Evolutionary conservation across 768 basidiomycete genomes (phyloP), one percentile per base, ranked within the genome.

Genomic region (Infundibulicybe gibba): DNA sequence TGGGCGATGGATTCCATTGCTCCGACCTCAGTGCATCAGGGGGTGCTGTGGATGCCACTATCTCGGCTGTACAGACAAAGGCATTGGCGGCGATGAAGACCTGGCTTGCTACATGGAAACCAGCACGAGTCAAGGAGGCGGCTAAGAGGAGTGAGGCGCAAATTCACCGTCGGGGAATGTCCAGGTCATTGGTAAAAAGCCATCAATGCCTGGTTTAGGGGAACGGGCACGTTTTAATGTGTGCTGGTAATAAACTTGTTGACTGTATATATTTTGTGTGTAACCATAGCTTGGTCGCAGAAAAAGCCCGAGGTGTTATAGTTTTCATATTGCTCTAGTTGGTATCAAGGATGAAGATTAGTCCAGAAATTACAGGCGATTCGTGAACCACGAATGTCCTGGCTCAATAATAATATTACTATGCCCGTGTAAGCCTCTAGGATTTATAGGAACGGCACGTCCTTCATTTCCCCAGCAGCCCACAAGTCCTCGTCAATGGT

Each of bases 401-500:
- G 40, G 5, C 40, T 41, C n/a, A 16, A 17, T 25, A 25, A 4
- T 25, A 25, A 25, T 25, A 25, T 25, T 25, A 25, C 25, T 3
- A 8, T 25, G 25, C 8, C 8, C 8, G 25, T 25, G 8, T 25
- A 8, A 25, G 25, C 25, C n/a, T 25, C 25, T 25, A 3, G 8
- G 25, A 25, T 38, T 67, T 57, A 85, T 61, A 85, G 63, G 63
- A 81, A 87, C 20, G 79, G 84, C 44, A 85, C 84, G 54, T 80
- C 83, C 72, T 79, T 81, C 88, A 89, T 91, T 70, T 93, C 89
- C 9, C 83, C 90, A 21, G 85, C 80, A 31, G 85, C 88, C 47
- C 87, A 64, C 51, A 92, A 62, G 61, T 90, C 87, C 56, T 90
- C 88, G 53, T 91, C 87, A 49, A 90, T 84, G 12, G 79, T 81